Evolutionary conservation across 257 asterid genomes (phyloP), one percentile per base, ranked within the genome.

Genomic region (Solanum piurae): DNA sequence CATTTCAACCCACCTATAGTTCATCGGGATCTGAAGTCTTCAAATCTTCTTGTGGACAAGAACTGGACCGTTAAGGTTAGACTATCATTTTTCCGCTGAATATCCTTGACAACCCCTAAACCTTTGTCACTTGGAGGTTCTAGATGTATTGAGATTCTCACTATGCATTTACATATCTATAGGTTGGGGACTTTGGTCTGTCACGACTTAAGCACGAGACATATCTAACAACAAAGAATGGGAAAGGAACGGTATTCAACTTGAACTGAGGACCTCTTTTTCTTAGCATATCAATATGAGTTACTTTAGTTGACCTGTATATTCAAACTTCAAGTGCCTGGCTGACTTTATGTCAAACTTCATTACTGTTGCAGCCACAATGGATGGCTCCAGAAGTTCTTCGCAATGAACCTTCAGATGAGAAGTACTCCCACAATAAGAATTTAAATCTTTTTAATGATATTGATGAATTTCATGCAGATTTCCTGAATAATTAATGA

Each of bases 361-460:
- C 60, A 86, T 40, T 86, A 42, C 66, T 83, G 64, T 91, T 92
- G 90, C 95, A 97, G 99, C 98, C 99, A 76, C 99, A 97, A 89
- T 95, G 99, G 98, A 97, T 97, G 99, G 99, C 99, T 89, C 99
- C 99, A 52, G 99, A 97, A 92, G 98, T 97, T 89, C 98, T 97
- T 89, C 98, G 99, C 55, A 95, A 93, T 44, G 99, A 97, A 88
- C 98, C 93, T 64, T 89, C 98, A 37, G 94, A 97, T 85, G 99
- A 97, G 90, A 95, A 95, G 99, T 96, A 96, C 64, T 95, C 80
- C 90, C 13, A 33, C 86, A n/a, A n/a, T 40, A 23, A 34, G 20
- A 69, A 38, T 60, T 62, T 9, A 21, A 73, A 49, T 29, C 18
- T 31, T 82, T 80, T 46, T 16, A 21, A 25, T 77, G 84, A 38